These are phyloP conservation scores for Biscutella laevigata DNA, from an alignment of 441 rosid species.

Conservation along the genomic window DNA sequence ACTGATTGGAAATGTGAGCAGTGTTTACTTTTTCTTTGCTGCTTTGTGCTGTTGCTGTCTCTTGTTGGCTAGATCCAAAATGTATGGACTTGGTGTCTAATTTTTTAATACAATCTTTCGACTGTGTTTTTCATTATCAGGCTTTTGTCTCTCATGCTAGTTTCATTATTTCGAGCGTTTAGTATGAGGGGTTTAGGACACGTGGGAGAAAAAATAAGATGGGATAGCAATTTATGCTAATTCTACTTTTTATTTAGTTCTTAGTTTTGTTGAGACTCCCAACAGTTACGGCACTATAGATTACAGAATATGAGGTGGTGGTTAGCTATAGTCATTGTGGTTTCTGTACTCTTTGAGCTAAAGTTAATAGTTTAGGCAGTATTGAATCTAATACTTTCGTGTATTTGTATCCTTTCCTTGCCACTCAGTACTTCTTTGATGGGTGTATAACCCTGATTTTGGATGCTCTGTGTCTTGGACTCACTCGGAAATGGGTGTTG, in stretches of 20 bases:
- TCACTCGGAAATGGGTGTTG: not conserved
- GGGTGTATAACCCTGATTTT: not conserved
- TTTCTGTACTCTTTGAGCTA: not conserved
- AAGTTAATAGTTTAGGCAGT: not conserved
- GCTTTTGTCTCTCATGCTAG: not conserved
- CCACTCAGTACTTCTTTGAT: not conserved
- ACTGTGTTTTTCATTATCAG: not conserved
- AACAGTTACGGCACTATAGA: too few species aligned
- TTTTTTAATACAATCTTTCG: too few species aligned
- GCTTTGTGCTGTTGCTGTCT: too few species aligned
- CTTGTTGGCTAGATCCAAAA: slow-evolving; percentile 18
- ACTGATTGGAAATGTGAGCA: too few species aligned
- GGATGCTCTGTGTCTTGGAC: not conserved
- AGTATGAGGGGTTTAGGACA: not conserved
- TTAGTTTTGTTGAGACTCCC: not conserved
- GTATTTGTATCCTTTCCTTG: not conserved
- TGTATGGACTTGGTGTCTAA: not conserved
- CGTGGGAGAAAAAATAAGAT: not conserved
- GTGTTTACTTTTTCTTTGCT: too few species aligned
- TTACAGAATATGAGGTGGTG: not conserved
- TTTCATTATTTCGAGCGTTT: not conserved
- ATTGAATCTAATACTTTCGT: not conserved
- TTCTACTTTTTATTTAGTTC: not conserved
- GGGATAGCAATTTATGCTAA: not conserved
- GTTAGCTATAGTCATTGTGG: not conserved